A percentile compares a stretch with the other conserved stretches of the same genome.
These are phyloP conservation scores for Alternaria sp. DNA, from an alignment of 2,329 filamentous ascomycete species.

Conservation along the genomic window DNA sequence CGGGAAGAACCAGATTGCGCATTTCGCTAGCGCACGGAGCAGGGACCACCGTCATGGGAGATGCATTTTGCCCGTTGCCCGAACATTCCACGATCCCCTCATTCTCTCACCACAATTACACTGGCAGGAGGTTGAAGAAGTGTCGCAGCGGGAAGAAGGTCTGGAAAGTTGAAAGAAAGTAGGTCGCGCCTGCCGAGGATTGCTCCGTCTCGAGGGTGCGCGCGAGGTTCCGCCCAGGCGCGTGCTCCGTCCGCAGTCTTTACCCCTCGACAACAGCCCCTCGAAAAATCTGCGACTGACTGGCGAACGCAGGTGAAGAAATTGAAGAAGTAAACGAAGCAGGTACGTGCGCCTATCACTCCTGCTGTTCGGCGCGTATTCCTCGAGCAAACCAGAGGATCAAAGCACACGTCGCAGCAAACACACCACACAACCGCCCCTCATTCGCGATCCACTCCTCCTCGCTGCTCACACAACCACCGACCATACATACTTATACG, in stretches of 20 bases:
- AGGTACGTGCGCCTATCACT: conserved; percentile 31
- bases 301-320: conserved; percentile 40
- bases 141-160: conserved; percentile 51
- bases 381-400: not conserved
- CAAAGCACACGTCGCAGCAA: conserved; percentile 25
- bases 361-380: conserved; percentile 3
- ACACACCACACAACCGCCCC: conserved; percentile 27
- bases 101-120: conserved; percentile 31
- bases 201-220: conserved; percentile 2
- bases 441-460: conserved; percentile 22
- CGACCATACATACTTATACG: conserved; percentile 28
- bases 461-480: conserved; percentile 15
- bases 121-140: conserved; percentile 49
- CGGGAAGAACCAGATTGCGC: conserved; percentile 34
- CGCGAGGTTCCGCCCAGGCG: conserved; percentile 20
- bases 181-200: conserved; percentile 22
- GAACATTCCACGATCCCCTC: conserved; percentile 25
- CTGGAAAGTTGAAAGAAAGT: conserved; percentile 45
- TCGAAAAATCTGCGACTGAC: conserved; percentile 43
- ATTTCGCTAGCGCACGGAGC: conserved; percentile 28
- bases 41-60: conserved; percentile 28
- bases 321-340: conserved; percentile 33
- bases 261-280: conserved; percentile 34
- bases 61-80: conserved; percentile 34
- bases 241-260: conserved; percentile 26